Conservation (phyloP, 495 filamentous ascomycete species). For the Friedmanniomyces simplex region DNA sequence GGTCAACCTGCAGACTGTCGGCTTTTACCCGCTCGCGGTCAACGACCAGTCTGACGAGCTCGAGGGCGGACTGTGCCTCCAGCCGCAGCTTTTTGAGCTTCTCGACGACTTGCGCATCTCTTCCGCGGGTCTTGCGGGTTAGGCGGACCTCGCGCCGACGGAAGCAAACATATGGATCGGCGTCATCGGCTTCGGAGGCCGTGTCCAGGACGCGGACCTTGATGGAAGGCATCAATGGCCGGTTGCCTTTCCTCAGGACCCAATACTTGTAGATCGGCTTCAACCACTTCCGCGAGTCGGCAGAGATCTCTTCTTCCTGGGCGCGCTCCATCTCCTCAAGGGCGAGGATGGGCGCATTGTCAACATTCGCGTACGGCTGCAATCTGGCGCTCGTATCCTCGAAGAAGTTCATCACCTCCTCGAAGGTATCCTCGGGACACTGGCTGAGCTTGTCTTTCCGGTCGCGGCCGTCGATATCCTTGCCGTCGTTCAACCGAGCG, state of each 20-base stretch:
- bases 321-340: slow-evolving; percentile 71
- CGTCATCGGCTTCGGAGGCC: slow-evolving; percentile 83
- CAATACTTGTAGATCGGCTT: slow-evolving; percentile 87
- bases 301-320: slow-evolving; percentile 61
- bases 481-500: slow-evolving; percentile 67
- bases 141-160: slow-evolving; percentile 89
- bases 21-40: slow-evolving; percentile 68
- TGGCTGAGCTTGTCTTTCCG: slow-evolving; percentile 44
- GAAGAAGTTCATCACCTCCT: slow-evolving; percentile 88
- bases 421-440: slow-evolving; percentile 83
- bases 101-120: slow-evolving; percentile 87
- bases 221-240: slow-evolving; percentile 57
- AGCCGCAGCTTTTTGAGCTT: slow-evolving; percentile 85
- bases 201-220: slow-evolving; percentile 64
- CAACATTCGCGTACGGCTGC: slow-evolving; percentile 80
- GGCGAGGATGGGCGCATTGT: slow-evolving; percentile 65
- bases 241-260: slow-evolving; percentile 61
- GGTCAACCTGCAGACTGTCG: slow-evolving; percentile 64
- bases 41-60: slow-evolving; percentile 63
- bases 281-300: slow-evolving; percentile 58
- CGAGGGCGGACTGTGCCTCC: slow-evolving; percentile 81
- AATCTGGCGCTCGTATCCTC: slow-evolving; percentile 72
- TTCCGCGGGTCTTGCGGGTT: slow-evolving; percentile 83
- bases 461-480: slow-evolving; percentile 17
- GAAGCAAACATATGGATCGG: slow-evolving; percentile 97